Evolutionary conservation across 164 flowering plant species (phyloP), one percentile per base, ranked within the genome.

Genomic region (Stephania yunnanensis): DNA sequence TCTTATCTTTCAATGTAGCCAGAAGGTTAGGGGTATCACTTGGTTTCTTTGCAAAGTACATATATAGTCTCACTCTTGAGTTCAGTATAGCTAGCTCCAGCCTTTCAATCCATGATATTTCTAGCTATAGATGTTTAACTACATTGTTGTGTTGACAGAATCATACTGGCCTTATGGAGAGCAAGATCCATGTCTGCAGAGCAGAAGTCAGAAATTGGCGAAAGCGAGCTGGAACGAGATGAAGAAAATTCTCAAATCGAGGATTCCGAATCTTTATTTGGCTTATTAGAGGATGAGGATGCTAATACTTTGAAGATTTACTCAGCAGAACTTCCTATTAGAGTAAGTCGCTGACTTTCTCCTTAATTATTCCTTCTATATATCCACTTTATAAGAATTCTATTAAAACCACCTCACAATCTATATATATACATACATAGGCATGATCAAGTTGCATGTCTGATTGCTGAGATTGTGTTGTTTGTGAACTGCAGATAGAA

Each of bases 151-250:
- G 44, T 42, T 67, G 69, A 73, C 84, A 90, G 98, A 87, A 92
- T 94, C n/a, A 90, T 90, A 74, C 86, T 83, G 86, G 94, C 89
- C 68, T 81, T 90, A 75, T 92, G 98, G 98, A 87, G 88, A 84
- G 79, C 94, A 69, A 85, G 88, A 76, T 82, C 86, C 12, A 20
- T 82, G 71, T 74, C 80, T 22, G 82, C 86, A 5, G 91, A 89
- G 70, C 90, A 85, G 82, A 89, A 86, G 78, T 85, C 78, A 31
- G 82, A 83, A 64, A 69, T 85, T 44, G 85, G 70, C 15, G 91
- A 90, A 72, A 89, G 84, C 64, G 85, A 83, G 75, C 82, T 82
- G 75, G 85, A 82, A 73, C 77, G 75, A 68, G 94, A 88, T 79
- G 89, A 73, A 74, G 78, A 63, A 50, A 71, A 78, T 31, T 63